A percentile compares a stretch with the other conserved stretches of the same genome.
Evolutionary conservation across 2,329 filamentous ascomycete genomes (phyloP).

Genomic region (Thermothelomyces thermophilus): DNA sequence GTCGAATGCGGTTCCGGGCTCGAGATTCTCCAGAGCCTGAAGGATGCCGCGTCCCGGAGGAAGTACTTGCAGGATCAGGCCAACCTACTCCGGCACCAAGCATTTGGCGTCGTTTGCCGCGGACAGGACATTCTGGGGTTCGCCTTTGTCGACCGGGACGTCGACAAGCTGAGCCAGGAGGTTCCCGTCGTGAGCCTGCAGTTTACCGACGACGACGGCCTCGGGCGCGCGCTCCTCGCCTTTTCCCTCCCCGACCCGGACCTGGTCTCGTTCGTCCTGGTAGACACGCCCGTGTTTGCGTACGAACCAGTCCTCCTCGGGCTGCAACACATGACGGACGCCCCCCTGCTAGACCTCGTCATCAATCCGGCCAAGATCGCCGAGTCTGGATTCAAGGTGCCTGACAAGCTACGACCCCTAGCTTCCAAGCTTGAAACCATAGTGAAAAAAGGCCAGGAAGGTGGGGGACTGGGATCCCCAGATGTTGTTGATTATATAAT

Average conservation of each 20-base stretch:
- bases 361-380: slow-evolving; percentile 30
- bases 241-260: slow-evolving; percentile 29
- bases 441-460: not conserved
- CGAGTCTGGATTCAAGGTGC: slow-evolving; percentile 7
- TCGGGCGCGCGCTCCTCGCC: slow-evolving; percentile 41
- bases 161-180: slow-evolving; percentile 35
- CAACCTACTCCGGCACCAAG: slow-evolving; percentile 50
- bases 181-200: slow-evolving; percentile 46
- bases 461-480: not conserved
- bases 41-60: slow-evolving; percentile 30
- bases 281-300: slow-evolving; percentile 61
- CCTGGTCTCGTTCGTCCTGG: slow-evolving; percentile 44
- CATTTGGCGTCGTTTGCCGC: slow-evolving; percentile 55
- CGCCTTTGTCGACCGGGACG: slow-evolving; percentile 48
- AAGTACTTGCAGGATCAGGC: slow-evolving; percentile 41
- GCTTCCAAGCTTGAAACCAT: no score
- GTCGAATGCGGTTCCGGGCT: slow-evolving; percentile 40
- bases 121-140: slow-evolving; percentile 52
- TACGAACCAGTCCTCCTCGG: slow-evolving; percentile 60
- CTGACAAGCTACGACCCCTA: slow-evolving; percentile 7
- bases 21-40: slow-evolving; percentile 33
- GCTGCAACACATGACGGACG: slow-evolving; percentile 47
- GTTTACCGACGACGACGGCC: slow-evolving; percentile 39
- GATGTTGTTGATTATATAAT: not conserved
- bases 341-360: slow-evolving; percentile 51